phyloP scores from a whole-genome alignment of 345 rosid genomes.

The Trapa incisa region DNA sequence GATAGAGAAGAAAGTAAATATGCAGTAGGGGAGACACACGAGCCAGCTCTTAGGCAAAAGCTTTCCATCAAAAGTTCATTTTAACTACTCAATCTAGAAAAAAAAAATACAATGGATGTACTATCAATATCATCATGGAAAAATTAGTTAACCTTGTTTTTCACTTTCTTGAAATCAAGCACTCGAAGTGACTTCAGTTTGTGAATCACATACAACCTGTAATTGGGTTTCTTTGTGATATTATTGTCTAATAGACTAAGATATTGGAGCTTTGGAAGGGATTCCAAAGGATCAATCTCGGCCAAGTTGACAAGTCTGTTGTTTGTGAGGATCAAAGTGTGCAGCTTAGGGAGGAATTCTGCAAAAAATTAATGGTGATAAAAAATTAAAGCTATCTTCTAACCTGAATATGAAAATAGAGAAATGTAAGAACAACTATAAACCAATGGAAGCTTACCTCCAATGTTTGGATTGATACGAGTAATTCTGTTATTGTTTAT shows the following conservation, averaged over 20 bases:
- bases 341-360: slow-evolving; percentile 89
- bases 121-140: background rate
- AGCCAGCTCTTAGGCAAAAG: background rate
- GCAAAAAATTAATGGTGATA: slow-evolving; percentile 8
- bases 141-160: slow-evolving; percentile 54
- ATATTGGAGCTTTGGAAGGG: slow-evolving; percentile 75
- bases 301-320: slow-evolving; percentile 95
- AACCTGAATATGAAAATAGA: background rate
- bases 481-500: slow-evolving; percentile 89
- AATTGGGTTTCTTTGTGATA: slow-evolving; percentile 82
- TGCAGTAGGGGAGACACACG: background rate
- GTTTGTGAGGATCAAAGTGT: slow-evolving; percentile 79
- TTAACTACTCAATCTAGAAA: background rate
- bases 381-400: background rate
- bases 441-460: slow-evolving; percentile 34
- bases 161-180: slow-evolving; percentile 91
- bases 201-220: slow-evolving; percentile 84
- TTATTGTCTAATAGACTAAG: slow-evolving; percentile 89
- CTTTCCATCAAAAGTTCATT: background rate
- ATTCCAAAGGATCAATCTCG: slow-evolving; percentile 91
- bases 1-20: background rate
- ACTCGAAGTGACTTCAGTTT: slow-evolving; percentile 77
- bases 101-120: background rate
- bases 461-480: slow-evolving; percentile 77
- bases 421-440: background rate